Base-by-base conservation (phyloP, 1,284 basidiomycete species). In the Moniliophthora roreri region DNA sequence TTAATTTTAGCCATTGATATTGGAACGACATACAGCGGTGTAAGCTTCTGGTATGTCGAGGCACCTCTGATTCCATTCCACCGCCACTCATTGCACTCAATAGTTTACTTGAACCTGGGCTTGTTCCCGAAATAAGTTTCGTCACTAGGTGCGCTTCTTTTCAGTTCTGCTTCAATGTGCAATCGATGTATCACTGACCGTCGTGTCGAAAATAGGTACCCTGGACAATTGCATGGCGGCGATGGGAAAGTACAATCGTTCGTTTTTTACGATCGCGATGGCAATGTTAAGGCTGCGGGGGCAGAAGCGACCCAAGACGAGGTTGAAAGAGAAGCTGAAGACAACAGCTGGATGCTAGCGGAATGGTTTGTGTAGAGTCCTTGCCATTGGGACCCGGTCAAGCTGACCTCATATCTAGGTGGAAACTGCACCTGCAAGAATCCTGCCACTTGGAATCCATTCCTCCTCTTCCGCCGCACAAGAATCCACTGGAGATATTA, bases 21-120 rank as follows among this genome's bases (percentile, higher is more conserved):
- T 0, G 80, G 80, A 0, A 81, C 79, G 0, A 82, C 80, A 0
- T 81, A 68, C 58, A 80, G 79, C 45, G 79, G 79, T 0, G 66
- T 77, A 0, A 76, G 78, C 0, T 82, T 80, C 53, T 60, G 64
- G 73, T 50, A 11, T n/a, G n/a, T n/a, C 13, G 41, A 20, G 6
- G n/a, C 28, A 16, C 23, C 16, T 3, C 11, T 48, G 16, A 3
- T 21, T 11, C 11, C 15, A 13, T 15, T 34, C n/a, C n/a, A 20
- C 8, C 32, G n/a, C 6, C 15, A 26, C 18, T 41, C 7, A n/a
- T 23, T 28, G 21, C 18, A n/a, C n/a, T 6, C 13, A 50, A 39
- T 26, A 51, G 51, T 39, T 42, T 55, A 10, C 48, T 59, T 9
- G 55, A 59, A 13, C 58, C 58, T 13, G 55, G 55, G 1, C 9